Evolutionary conservation across 345 rosid species (phyloP), one percentile per base, ranked within the genome.

Genomic region (Lagerstroemia speciosa): DNA sequence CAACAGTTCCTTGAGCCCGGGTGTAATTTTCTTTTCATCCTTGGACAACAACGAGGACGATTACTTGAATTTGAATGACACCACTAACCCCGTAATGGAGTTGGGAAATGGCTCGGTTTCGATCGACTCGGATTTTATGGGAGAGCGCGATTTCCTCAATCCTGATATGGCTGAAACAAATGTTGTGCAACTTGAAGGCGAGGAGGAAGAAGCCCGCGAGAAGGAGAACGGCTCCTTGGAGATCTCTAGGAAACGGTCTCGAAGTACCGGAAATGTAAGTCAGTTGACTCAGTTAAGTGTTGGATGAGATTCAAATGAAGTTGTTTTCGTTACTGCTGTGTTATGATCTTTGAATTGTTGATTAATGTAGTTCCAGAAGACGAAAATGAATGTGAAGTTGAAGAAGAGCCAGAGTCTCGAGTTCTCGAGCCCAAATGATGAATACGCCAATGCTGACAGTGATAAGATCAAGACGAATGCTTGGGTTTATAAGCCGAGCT

Each of bases 171-270:
- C 36, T 16, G 50, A 36, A 5, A 33, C 31, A 30, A 22, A 4
- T 38, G 73, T 43, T 30, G 41, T 71, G 67, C 65, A 72, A 67
- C 78, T 53, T 20, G 67, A 78, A 73, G 72, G 22, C 30, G 73
- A 72, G 27, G 61, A 69, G 14, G 84, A 79, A 37, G 75, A 68
- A 31, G 53, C 62, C 17, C 78, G 77, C 64, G 87, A 76, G 22
- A 81, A 82, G 65, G 53, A 72, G 70, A 70, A 68, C 57, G 70
- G 65, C 60, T 48, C 79, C 64, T 58, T 78, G 19, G 72, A 78
- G 70, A 71, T 69, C 60, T 71, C 83, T 0, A 86, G 79, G 82
- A 89, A 86, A 74, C 80, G 94, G 77, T 52, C 79, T 24, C 83
- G 77, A 15, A 68, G 46, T 6, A 32, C 68, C 24, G 63, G 75